Conservation (phyloP, 352 stramenopile genomes). For the Globisporangium mamillatum region DNA sequence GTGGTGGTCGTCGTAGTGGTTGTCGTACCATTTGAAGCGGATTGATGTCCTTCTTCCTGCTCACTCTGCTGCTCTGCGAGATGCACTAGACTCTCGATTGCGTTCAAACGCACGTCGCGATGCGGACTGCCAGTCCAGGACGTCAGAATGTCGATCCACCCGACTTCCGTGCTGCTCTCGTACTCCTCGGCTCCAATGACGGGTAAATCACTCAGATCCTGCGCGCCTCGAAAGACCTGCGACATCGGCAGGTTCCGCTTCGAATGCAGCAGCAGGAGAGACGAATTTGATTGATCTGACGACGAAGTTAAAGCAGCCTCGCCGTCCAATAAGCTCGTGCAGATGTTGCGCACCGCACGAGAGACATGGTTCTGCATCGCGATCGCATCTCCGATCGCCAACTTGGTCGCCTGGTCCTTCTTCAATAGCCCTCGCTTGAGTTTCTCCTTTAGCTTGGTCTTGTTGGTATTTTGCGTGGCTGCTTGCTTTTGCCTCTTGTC, state of each 20-base stretch:
- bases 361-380: constrained; percentile 33
- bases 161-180: constrained; percentile 68
- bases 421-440: not conserved
- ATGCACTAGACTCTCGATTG: constrained; percentile 64
- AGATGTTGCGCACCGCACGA: constrained; percentile 54
- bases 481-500: not conserved
- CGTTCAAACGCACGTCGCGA: constrained; percentile 54
- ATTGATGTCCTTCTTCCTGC: not conserved
- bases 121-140: constrained; percentile 61
- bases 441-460: not conserved
- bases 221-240: constrained; percentile 43
- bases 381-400: constrained; percentile 4
- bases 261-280: constrained; percentile 49
- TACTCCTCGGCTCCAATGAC: constrained; percentile 75
- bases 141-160: constrained; percentile 82
- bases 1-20: not conserved
- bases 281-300: constrained; percentile 26
- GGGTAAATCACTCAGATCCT: constrained; percentile 67
- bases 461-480: not conserved
- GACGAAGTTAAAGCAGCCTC: constrained; percentile 37
- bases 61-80: constrained; percentile 40
- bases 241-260: constrained; percentile 67
- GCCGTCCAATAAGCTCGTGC: constrained; percentile 52
- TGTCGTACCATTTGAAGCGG: no score
- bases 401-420: not conserved